Evolutionary conservation across 345 rosid species (phyloP).

Genomic region (Salix suchowensis): DNA sequence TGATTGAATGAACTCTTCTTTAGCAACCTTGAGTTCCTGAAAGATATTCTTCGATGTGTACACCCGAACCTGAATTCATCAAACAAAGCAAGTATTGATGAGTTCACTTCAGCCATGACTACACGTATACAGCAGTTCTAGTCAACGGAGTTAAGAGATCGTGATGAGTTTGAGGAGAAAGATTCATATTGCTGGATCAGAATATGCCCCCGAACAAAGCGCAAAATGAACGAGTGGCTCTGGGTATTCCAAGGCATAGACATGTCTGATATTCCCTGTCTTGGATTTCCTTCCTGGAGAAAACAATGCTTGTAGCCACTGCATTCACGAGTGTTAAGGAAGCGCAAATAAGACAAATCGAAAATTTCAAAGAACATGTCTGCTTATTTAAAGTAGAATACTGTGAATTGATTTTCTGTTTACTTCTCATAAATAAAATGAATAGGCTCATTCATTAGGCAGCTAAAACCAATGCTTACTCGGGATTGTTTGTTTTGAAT

Average conservation of each 20-base stretch:
- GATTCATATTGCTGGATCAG: conserved; percentile 61
- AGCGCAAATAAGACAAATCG: neutral
- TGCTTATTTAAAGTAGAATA: neutral
- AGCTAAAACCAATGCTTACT: neutral
- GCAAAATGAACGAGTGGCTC: conserved; percentile 86
- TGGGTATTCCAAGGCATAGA: conserved; percentile 68
- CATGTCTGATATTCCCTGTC: conserved; percentile 45
- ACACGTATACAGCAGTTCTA: neutral
- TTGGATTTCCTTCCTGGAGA: conserved; percentile 67
- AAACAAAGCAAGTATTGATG: neutral
- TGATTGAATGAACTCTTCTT: conserved; percentile 54
- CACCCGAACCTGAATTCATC: conserved; percentile 49
- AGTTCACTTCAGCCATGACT: neutral
- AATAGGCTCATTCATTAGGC: neutral
- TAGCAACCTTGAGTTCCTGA: conserved; percentile 54
- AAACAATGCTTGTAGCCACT: conserved; percentile 76
- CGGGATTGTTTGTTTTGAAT: neutral
- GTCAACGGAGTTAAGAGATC: neutral
- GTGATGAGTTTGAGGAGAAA: neutral
- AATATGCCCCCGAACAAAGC: conserved; percentile 64
- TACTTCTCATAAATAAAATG: neutral
- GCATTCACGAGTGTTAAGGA: conserved; percentile 22
- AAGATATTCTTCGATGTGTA: conserved; percentile 60
- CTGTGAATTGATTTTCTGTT: neutral
- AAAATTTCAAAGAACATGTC: neutral